A percentile compares a stretch with the other conserved stretches of the same genome.
phyloP scores from a whole-genome alignment of 2,329 filamentous ascomycete species.

The Dendrostoma leiphaemia region DNA sequence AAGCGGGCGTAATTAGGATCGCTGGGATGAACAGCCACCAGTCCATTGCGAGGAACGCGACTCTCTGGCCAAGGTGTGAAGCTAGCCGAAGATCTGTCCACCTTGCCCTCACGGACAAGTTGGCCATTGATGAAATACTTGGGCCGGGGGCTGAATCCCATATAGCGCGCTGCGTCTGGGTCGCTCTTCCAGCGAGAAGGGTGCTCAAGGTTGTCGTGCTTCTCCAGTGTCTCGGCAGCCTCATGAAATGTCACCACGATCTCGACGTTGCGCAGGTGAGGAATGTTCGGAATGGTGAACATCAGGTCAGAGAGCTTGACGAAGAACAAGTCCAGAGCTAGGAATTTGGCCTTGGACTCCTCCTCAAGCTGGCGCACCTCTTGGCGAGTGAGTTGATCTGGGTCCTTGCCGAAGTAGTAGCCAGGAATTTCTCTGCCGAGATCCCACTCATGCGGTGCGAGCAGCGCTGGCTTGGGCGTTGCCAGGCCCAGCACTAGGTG shows the following conservation, averaged over 20 bases:
- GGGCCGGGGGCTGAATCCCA: slow-evolving; percentile 53
- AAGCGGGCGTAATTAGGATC: slow-evolving; percentile 57
- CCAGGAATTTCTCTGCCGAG: slow-evolving; percentile 52
- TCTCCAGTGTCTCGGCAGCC: slow-evolving; percentile 49
- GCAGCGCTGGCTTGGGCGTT: slow-evolving; percentile 54
- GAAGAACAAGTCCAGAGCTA: slow-evolving; percentile 63
- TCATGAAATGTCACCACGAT: slow-evolving; percentile 61
- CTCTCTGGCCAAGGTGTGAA: slow-evolving; percentile 53
- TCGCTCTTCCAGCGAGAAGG: slow-evolving; percentile 59
- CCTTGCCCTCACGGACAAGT: slow-evolving; percentile 50
- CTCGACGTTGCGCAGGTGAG: slow-evolving; percentile 55
- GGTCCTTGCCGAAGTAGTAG: slow-evolving; percentile 49
- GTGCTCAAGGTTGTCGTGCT: slow-evolving; percentile 39
- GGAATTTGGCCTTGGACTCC: slow-evolving; percentile 52
- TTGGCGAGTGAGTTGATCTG: slow-evolving; percentile 40
- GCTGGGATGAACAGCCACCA: slow-evolving; percentile 50
- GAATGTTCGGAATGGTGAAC: slow-evolving; percentile 53
- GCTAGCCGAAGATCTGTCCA: slow-evolving; percentile 46
- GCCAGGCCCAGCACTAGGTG: slow-evolving; percentile 58
- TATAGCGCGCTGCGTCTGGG: slow-evolving; percentile 49
- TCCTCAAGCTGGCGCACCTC: slow-evolving; percentile 44
- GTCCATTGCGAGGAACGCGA: slow-evolving; percentile 53
- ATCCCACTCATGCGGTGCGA: slow-evolving; percentile 47
- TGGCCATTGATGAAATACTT: slow-evolving; percentile 59
- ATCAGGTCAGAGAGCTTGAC: slow-evolving; percentile 66